A percentile compares a stretch with the other conserved stretches of the same genome.
Conservation (phyloP, 306 rosid genomes). For the Ormosia emarginata region DNA sequence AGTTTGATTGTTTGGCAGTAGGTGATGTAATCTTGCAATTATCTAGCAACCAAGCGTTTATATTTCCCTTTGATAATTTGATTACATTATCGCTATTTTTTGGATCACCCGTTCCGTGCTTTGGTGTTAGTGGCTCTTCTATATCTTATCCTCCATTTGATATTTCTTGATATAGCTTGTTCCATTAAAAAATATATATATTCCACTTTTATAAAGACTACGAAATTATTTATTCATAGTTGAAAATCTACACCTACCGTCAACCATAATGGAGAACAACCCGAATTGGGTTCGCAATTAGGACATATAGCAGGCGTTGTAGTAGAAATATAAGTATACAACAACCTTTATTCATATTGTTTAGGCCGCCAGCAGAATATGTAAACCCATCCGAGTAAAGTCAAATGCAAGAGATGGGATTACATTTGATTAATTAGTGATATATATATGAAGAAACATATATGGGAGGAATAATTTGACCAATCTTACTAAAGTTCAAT, state of each 20-base stretch:
- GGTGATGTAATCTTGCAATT: slow-evolving; percentile 5
- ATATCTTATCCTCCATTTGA: slow-evolving; percentile 5
- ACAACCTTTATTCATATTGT: neutral
- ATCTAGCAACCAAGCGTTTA: slow-evolving; percentile 17
- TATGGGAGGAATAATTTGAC: neutral
- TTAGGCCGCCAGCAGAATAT: neutral
- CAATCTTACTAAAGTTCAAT: neutral
- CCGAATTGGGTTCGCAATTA: neutral
- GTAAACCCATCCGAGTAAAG: neutral
- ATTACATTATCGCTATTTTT: neutral
- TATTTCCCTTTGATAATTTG: neutral
- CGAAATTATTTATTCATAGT: neutral
- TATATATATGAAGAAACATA: neutral
- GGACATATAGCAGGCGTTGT: neutral
- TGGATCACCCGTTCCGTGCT: neutral
- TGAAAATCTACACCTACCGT: neutral
- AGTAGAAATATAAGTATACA: neutral
- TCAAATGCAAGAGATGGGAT: neutral
- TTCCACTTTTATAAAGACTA: neutral
- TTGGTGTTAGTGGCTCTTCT: neutral
- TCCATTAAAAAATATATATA: neutral
- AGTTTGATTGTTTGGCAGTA: neutral
- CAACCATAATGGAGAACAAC: neutral
- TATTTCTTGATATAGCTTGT: neutral
- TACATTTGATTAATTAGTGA: neutral